Evolutionary conservation across 805 yeast species (phyloP), one percentile per base, ranked within the genome.

Genomic region (Saturnispora gosingensis): DNA sequence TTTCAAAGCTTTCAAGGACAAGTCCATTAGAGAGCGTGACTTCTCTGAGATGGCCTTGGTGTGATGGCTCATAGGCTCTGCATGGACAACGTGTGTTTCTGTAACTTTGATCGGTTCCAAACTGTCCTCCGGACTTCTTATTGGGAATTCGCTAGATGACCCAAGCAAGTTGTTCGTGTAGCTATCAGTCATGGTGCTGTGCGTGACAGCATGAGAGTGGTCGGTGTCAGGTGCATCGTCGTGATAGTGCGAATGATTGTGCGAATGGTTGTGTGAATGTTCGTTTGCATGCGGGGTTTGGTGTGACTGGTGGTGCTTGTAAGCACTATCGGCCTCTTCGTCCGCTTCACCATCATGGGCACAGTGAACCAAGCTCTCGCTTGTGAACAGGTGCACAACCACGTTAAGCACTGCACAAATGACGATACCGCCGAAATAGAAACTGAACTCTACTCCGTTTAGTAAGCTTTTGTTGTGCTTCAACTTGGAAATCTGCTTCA

Each of bases 321-420:
- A 4, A 40, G 16, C n/a, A 40, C 16, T 11, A 5, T 22, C n/a
- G 22, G 3, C 5, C 0, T 15, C 32, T 15, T 39, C 36, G 39
- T 25, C 43, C 3, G 32, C 30, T 15, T 18, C 34, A 50, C 51
- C 36, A 22, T 72, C 80, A 60, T 89, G 96, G 15, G 80, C 84
- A 67, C 97, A 89, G 62, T 89, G 97, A 0, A 90, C 85, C 34
- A 90, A 77, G 32, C 90, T 82, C 63, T 87, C 87, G 48, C 91
- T 80, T 0, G 97, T 87, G 49, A 82, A 66, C 35, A 79, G 65
- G 65, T 90, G 97, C 5, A 93, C 79, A 1, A 83, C 36, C 27
- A 71, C 63, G 64, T 89, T 90, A 51, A 91, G 68, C 2, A 67
- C 54, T 1, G 80, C 64, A 61, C 96, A 87, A 2, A 79, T 55